phyloP scores from a whole-genome alignment of 2,329 filamentous ascomycete genomes.

The Phoma sp. region DNA sequence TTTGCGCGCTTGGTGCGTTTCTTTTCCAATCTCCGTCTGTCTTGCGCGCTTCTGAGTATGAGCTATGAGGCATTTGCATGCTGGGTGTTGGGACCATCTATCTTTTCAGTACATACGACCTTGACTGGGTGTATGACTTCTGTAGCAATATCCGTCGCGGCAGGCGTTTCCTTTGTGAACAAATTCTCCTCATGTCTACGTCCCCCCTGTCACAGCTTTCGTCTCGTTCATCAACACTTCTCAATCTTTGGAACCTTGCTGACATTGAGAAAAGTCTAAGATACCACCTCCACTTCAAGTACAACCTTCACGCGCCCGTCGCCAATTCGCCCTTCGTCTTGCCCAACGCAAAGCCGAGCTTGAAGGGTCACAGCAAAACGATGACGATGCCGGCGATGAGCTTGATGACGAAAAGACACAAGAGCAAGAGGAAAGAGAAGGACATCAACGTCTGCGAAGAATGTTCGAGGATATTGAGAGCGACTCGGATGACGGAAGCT shows the following conservation, averaged over 20 bases:
- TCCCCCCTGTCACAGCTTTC: neutral
- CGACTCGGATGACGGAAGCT: slow-evolving; percentile 34
- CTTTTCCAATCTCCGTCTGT: slow-evolving; percentile 25
- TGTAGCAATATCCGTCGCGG: slow-evolving; percentile 41
- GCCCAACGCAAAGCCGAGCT: slow-evolving; percentile 57
- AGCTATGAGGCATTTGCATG: slow-evolving; percentile 20
- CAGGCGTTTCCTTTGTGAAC: slow-evolving; percentile 22
- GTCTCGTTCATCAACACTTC: slow-evolving; percentile 15
- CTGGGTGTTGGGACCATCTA: slow-evolving; percentile 14
- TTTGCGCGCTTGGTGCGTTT: slow-evolving; percentile 50
- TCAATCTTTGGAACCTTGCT: slow-evolving; percentile 39
- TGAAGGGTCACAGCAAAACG: slow-evolving; percentile 19
- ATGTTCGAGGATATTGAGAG: slow-evolving; percentile 46
- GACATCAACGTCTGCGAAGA: slow-evolving; percentile 40
- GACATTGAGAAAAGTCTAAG: slow-evolving; percentile 49
- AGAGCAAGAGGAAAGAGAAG: slow-evolving; percentile 40
- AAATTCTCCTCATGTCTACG: slow-evolving; percentile 4
- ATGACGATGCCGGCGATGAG: slow-evolving; percentile 27
- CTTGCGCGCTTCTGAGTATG: slow-evolving; percentile 18
- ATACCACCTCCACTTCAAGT: slow-evolving; percentile 72
- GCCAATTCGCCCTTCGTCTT: slow-evolving; percentile 88
- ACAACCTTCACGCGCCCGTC: slow-evolving; percentile 82
- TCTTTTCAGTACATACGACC: slow-evolving; percentile 37
- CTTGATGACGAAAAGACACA: slow-evolving; percentile 24
- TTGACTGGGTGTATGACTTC: slow-evolving; percentile 34